These are phyloP conservation scores for Nakazawaea ambrosiae DNA, from an alignment of 805 yeast species.

Conservation along the genomic window DNA sequence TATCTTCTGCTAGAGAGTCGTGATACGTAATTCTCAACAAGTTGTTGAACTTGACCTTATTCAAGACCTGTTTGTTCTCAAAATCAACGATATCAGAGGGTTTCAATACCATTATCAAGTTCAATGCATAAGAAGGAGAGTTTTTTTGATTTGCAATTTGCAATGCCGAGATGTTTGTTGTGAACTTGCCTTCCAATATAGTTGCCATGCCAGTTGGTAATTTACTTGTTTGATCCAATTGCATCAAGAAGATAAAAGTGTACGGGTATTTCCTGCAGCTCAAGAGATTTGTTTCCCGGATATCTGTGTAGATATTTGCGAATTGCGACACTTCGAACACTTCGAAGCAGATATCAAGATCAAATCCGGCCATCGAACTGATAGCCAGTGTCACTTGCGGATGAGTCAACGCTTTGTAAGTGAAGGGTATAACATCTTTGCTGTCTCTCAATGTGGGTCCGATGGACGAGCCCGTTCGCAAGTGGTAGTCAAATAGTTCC, in stretches of 20 bases:
- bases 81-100: conserved; percentile 4
- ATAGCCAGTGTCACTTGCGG: conserved; percentile 41
- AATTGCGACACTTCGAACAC: conserved; percentile 43
- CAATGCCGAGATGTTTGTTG: background rate
- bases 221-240: background rate
- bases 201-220: conserved; percentile 6
- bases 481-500: conserved; percentile 27
- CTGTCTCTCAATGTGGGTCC: conserved; percentile 23
- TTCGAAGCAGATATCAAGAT: conserved; percentile 38
- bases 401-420: conserved; percentile 46
- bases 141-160: background rate
- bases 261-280: conserved; percentile 8
- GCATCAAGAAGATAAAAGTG: conserved; percentile 7
- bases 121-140: no score
- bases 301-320: conserved; percentile 9
- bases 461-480: conserved; percentile 22
- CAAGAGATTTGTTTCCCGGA: background rate
- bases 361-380: conserved; percentile 45
- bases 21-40: no score
- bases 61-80: conserved; percentile 4
- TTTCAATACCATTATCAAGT: conserved; percentile 3
- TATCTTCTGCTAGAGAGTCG: no score
- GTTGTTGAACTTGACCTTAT: no score
- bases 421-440: conserved; percentile 34
- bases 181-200: conserved; percentile 7